These are phyloP conservation scores for Neurospora crassa DNA, from an alignment of 2,329 filamentous ascomycete species.

Conservation along the genomic window DNA sequence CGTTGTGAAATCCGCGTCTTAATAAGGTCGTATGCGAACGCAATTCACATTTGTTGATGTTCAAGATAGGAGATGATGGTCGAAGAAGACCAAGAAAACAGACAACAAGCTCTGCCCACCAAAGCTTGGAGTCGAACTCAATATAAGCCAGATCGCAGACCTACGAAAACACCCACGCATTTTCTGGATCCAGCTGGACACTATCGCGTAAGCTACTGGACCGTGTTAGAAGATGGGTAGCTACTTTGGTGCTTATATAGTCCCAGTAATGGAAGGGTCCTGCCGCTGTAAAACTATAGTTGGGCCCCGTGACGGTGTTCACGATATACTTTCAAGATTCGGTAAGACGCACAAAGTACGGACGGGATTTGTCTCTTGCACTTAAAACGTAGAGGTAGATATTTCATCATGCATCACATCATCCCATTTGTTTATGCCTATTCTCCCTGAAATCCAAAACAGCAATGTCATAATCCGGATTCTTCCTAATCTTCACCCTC, in stretches of 20 bases:
- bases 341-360: background rate
- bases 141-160: background rate
- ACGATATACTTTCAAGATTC: background rate
- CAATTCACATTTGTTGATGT: background rate
- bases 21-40: background rate
- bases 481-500: background rate
- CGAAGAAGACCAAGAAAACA: background rate
- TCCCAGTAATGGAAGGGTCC: background rate
- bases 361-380: background rate
- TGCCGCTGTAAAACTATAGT: background rate
- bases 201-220: background rate
- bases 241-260: background rate
- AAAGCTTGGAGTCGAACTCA: background rate
- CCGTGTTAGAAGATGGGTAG: background rate
- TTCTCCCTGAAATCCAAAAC: background rate
- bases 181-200: background rate
- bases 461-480: background rate
- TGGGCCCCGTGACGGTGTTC: background rate
- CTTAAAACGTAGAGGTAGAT: background rate
- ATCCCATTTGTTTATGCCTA: background rate
- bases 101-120: background rate
- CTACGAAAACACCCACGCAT: background rate
- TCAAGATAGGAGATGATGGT: background rate
- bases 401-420: background rate
- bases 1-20: background rate